phyloP scores from a whole-genome alignment of 257 asterid species.

The Solanum tarijense region DNA sequence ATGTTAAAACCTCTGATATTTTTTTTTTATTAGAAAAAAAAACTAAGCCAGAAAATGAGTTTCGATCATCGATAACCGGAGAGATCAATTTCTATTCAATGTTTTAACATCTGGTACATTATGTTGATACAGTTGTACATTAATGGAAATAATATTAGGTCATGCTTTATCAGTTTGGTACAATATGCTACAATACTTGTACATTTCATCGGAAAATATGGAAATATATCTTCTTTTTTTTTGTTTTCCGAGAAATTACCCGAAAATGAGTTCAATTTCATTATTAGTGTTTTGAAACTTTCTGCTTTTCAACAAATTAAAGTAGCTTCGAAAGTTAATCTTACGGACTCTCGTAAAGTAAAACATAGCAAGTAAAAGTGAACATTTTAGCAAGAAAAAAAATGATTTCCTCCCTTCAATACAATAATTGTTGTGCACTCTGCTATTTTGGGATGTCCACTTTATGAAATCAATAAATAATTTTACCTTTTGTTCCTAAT shows the following conservation, averaged over 20 bases:
- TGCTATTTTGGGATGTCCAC: fast-evolving
- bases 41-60: background rate
- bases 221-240: background rate
- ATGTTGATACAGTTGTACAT: background rate
- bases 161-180: background rate
- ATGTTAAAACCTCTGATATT: background rate
- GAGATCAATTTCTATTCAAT: background rate
- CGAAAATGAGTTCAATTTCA: background rate
- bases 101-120: background rate
- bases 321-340: no score
- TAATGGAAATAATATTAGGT: background rate
- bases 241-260: background rate
- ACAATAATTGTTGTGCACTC: no score
- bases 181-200: background rate
- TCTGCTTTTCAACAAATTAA: background rate
- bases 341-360: no score
- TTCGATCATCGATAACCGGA: background rate
- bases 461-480: no score
- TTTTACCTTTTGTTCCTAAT: no score
- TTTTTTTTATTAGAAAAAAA: background rate
- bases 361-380: no score
- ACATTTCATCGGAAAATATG: background rate
- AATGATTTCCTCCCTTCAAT: fast-evolving
- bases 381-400: no score
- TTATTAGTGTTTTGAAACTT: background rate